Conservation (phyloP, 768 basidiomycete genomes). For the Tylopilus rubrobrunneus region DNA sequence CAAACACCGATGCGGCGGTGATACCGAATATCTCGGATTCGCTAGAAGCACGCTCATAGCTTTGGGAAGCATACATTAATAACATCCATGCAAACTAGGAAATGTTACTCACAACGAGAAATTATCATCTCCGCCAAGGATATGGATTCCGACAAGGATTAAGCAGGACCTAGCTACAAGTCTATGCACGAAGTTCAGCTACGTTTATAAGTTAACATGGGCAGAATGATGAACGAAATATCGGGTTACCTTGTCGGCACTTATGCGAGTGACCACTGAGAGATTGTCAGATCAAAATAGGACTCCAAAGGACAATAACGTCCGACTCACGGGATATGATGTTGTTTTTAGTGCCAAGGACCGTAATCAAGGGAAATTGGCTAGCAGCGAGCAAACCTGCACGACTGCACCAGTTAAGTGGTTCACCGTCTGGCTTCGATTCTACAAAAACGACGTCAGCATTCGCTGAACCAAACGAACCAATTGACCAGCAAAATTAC, state of each 20-base stretch:
- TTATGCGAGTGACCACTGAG: slow-evolving; percentile 21
- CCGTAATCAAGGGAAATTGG: slow-evolving; percentile 40
- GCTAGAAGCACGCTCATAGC: slow-evolving; percentile 1
- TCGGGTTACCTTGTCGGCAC: slow-evolving; percentile 18
- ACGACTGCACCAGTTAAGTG: slow-evolving; percentile 33
- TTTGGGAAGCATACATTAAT: not conserved
- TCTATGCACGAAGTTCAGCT: slow-evolving; percentile 43
- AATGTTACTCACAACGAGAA: slow-evolving; percentile 7
- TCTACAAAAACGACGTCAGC: slow-evolving; percentile 10
- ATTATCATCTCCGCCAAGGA: slow-evolving; percentile 19
- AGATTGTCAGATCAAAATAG: not conserved
- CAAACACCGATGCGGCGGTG: slow-evolving; percentile 35
- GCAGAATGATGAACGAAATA: not conserved
- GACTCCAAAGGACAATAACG: not conserved
- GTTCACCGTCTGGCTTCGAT: slow-evolving; percentile 16
- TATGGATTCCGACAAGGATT: slow-evolving; percentile 49
- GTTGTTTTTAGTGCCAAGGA: slow-evolving; percentile 44
- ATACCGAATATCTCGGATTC: slow-evolving; percentile 29
- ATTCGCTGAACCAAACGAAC: not conserved
- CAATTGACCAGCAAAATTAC: slow-evolving; percentile 20
- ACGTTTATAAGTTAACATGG: not conserved
- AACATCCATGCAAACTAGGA: not conserved
- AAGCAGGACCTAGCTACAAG: slow-evolving; percentile 42
- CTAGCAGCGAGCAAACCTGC: slow-evolving; percentile 29
- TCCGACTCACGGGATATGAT: slow-evolving; percentile 16